Evolutionary conservation across 805 yeast genomes (phyloP).

Genomic region (Kregervanrija fluxuum): DNA sequence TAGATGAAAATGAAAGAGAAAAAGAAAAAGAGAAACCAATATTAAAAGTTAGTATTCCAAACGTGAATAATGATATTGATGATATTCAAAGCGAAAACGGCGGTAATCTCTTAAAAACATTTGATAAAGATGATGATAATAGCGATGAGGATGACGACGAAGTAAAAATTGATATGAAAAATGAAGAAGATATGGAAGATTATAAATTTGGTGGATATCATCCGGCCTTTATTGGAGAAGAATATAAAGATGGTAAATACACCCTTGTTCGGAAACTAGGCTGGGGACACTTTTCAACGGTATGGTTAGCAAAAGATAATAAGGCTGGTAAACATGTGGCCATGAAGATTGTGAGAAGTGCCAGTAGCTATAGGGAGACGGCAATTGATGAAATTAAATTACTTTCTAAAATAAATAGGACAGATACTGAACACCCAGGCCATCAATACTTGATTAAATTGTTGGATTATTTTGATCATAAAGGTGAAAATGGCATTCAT

Average conservation of each 20-base stretch:
- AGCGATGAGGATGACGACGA: slow-evolving; percentile 27
- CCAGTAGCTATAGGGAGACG: slow-evolving; percentile 85
- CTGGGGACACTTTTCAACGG: slow-evolving; percentile 98
- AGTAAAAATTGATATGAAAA: slow-evolving; percentile 25
- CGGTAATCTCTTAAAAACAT: background rate
- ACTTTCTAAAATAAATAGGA: slow-evolving; percentile 56
- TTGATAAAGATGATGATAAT: slow-evolving; percentile 28
- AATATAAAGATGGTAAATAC: slow-evolving; percentile 64
- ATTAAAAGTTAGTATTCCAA: background rate
- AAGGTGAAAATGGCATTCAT: slow-evolving; percentile 89
- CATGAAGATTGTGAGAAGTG: slow-evolving; percentile 87
- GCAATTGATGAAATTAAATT: slow-evolving; percentile 90
- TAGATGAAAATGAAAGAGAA: background rate
- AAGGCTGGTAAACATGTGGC: slow-evolving; percentile 72
- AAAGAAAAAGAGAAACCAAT: background rate
- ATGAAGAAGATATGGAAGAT: slow-evolving; percentile 80
- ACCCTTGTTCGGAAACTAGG: slow-evolving; percentile 84
- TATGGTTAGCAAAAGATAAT: slow-evolving; percentile 75
- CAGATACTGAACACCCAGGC: slow-evolving; percentile 68
- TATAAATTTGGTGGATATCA: slow-evolving; percentile 94
- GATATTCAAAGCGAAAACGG: background rate
- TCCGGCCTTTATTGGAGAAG: slow-evolving; percentile 86
- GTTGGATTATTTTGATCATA: slow-evolving; percentile 76
- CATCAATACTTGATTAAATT: slow-evolving; percentile 73
- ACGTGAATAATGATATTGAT: slow-evolving; percentile 1